Conservation (phyloP, 2,329 filamentous ascomycete species). For the Aspergillus floridensis region DNA sequence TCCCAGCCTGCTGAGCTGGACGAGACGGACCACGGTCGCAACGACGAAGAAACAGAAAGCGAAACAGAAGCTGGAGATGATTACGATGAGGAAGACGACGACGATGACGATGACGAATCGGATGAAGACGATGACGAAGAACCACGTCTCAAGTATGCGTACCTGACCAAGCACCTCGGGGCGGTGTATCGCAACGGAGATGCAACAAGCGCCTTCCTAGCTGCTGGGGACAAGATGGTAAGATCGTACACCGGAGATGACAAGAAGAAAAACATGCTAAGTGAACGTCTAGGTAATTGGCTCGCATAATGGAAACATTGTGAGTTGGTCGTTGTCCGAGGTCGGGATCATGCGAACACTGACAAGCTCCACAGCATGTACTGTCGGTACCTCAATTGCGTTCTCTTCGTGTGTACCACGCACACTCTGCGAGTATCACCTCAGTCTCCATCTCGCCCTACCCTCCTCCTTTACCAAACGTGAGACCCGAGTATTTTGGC, state of each 20-base stretch:
- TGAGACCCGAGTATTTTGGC: conserved; percentile 37
- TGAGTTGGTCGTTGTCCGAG: conserved; percentile 48
- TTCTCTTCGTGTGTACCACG: conserved; percentile 80
- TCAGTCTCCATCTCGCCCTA: conserved; percentile 86
- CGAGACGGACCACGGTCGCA: conserved; percentile 16
- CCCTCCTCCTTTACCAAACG: conserved; percentile 58
- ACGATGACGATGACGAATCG: conserved; percentile 51
- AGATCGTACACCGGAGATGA: conserved; percentile 20
- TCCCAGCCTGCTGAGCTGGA: conserved; percentile 19
- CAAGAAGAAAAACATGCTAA: conserved; percentile 31
- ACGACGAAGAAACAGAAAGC: conserved; percentile 25
- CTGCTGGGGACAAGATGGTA: conserved; percentile 96
- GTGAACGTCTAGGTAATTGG: conserved; percentile 68
- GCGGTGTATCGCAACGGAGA: conserved; percentile 91
- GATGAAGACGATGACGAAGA: conserved; percentile 84
- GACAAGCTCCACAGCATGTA: conserved; percentile 63
- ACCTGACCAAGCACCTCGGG: conserved; percentile 75
- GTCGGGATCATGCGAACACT: conserved; percentile 12
- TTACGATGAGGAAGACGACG: conserved; percentile 57
- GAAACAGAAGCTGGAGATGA: conserved; percentile 32
- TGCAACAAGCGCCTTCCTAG: conserved; percentile 85
- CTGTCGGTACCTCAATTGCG: conserved; percentile 80
- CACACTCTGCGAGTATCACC: conserved; percentile 88
- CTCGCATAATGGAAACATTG: conserved; percentile 95
- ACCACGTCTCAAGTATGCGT: conserved; percentile 88